These are phyloP conservation scores for Chaetomium tenue DNA, from an alignment of 495 filamentous ascomycete species.

Conservation along the genomic window DNA sequence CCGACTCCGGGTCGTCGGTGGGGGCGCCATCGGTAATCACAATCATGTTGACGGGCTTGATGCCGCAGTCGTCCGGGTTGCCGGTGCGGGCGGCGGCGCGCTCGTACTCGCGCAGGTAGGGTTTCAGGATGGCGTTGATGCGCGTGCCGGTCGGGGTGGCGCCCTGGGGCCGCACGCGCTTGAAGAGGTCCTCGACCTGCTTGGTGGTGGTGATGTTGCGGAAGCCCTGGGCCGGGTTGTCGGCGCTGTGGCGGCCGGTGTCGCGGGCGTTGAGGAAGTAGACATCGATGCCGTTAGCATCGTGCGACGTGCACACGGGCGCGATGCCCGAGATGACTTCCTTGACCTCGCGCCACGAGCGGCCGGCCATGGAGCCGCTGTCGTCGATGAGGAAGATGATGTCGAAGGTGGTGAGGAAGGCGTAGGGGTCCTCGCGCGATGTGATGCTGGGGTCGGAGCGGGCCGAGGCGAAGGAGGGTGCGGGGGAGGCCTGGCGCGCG, in stretches of 20 bases:
- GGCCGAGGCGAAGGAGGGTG: conserved; percentile 26
- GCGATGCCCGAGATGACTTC: conserved; percentile 73
- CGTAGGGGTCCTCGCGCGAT: conserved; percentile 62
- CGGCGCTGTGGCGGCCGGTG: conserved; percentile 25
- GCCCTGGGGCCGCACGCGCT: conserved; percentile 58
- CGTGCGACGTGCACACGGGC: conserved; percentile 79
- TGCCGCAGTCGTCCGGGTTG: conserved; percentile 44
- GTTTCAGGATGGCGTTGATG: conserved; percentile 68
- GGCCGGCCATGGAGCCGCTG: conserved; percentile 79
- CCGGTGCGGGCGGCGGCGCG: conserved; percentile 36
- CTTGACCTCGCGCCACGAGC: conserved; percentile 72
- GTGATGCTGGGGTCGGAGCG: conserved; percentile 29
- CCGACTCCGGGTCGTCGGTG: conserved; percentile 66
- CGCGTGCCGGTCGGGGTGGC: conserved; percentile 74
- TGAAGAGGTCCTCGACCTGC: conserved; percentile 66
- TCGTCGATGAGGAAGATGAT: conserved; percentile 95
- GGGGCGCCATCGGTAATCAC: conserved; percentile 89
- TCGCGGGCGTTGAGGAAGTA: conserved; percentile 76
- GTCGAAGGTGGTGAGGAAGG: conserved; percentile 85
- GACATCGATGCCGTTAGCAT: conserved; percentile 89
- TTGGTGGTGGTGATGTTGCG: conserved; percentile 53
- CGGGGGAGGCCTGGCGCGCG: conserved; percentile 24
- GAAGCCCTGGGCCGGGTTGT: conserved; percentile 43
- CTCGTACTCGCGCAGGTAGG: conserved; percentile 57
- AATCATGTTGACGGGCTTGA: conserved; percentile 91